Percentiles rank a stretch among this genome's conserved stretches.
Evolutionary conservation across 352 stramenopile genomes (phyloP).

Genomic region (Globisporangium heterothallicum): DNA sequence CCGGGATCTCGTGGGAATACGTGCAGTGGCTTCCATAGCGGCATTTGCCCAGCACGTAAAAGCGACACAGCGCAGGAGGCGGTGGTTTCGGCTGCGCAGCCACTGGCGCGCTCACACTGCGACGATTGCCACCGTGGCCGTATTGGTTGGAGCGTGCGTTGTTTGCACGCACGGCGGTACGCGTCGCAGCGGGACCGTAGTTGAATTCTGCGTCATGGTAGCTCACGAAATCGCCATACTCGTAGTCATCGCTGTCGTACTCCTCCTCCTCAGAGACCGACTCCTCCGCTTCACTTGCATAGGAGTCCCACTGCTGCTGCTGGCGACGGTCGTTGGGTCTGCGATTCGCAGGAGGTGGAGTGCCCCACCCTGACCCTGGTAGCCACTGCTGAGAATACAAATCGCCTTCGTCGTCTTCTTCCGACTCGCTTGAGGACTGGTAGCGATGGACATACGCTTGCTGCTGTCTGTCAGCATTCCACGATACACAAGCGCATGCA

Average conservation of each 20-base stretch:
- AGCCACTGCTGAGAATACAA: not conserved
- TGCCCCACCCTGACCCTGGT: not conserved
- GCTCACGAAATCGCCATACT: conserved; percentile 7
- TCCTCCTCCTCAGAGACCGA: conserved; percentile 8
- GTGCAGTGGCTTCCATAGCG: conserved; percentile 66
- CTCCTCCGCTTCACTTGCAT: conserved; percentile 7
- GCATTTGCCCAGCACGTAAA: conserved; percentile 77
- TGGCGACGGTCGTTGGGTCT: not conserved
- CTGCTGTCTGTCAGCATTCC: no score
- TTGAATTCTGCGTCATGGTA: not conserved
- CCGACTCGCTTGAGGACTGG: not conserved
- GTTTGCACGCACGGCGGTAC: not conserved
- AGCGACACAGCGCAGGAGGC: conserved; percentile 47
- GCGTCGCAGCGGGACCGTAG: not conserved
- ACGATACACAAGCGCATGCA: not conserved
- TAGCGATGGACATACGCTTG: not conserved
- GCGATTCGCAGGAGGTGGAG: not conserved
- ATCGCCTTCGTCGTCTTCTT: conserved; percentile 2
- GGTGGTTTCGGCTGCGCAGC: conserved; percentile 12
- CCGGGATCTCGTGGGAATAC: conserved; percentile 56
- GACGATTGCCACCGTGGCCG: not conserved
- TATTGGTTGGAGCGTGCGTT: not conserved
- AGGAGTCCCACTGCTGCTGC: not conserved
- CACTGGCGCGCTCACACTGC: not conserved
- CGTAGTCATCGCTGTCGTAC: conserved; percentile 6